Conservation (phyloP, 345 rosid genomes). For the Gossypium longicalyx region DNA sequence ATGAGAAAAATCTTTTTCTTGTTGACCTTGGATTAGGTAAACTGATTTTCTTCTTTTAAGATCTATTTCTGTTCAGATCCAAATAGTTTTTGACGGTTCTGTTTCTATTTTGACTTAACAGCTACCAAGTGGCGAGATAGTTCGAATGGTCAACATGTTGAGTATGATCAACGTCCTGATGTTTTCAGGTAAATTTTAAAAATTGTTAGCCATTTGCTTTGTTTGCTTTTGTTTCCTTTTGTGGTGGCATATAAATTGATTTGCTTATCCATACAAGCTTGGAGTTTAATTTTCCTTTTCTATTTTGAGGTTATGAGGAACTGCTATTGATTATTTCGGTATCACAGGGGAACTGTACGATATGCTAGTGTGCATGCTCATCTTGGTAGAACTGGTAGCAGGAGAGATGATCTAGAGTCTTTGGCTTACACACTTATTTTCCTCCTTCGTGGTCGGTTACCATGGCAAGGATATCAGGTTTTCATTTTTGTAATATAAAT, state of each 20-base stretch:
- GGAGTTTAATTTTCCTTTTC: neutral
- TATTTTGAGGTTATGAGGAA: slow-evolving; percentile 6
- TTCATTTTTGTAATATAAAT: slow-evolving; percentile 8
- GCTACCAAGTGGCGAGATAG: slow-evolving; percentile 88
- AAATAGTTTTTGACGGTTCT: neutral
- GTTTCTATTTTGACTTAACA: slow-evolving; percentile 28
- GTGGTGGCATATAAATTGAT: neutral
- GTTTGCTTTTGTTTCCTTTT: neutral
- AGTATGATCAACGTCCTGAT: slow-evolving; percentile 98
- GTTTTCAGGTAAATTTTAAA: slow-evolving; percentile 63
- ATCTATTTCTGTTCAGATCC: neutral
- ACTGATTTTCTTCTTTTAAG: slow-evolving; percentile 7
- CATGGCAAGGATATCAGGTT: slow-evolving; percentile 99
- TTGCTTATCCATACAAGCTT: neutral
- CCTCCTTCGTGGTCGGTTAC: slow-evolving; percentile 92
- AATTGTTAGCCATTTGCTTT: neutral
- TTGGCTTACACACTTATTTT: slow-evolving; percentile 96
- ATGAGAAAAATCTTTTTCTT: slow-evolving; percentile 84
- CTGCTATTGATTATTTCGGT: neutral
- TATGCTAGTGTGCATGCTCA: slow-evolving; percentile 99
- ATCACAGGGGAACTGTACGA: slow-evolving; percentile 87
- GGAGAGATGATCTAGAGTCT: slow-evolving; percentile 96
- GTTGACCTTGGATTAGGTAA: slow-evolving; percentile 92
- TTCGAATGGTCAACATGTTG: slow-evolving; percentile 79
- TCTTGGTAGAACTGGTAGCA: slow-evolving; percentile 91